Base-by-base conservation (phyloP, 2,329 filamentous ascomycete genomes). In the Cordyceps fumosorosea region DNA sequence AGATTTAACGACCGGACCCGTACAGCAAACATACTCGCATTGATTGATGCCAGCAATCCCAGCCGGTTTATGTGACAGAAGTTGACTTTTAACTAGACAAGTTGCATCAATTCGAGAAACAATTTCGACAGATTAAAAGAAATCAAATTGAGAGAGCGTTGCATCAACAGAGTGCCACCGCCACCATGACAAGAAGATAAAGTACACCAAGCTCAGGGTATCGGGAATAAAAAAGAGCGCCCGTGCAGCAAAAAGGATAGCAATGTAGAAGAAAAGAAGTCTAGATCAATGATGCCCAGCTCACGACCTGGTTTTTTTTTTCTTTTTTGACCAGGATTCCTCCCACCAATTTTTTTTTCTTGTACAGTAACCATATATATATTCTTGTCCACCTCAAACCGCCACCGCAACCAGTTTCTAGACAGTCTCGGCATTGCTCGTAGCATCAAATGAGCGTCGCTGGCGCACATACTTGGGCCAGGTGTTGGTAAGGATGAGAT, bases 401-500 rank as follows among this genome's bases (percentile, higher is more conserved):
- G 37, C 37, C n/a, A 18, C 16, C 18, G 37, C 7, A 7, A 52
- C 48, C 45, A 3, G 20, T 7, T 44, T 45, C 29, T 53, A 63
- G 26, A 63, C 62, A 52, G 62, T 60, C 40, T 61, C 62, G 26
- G 37, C 56, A 42, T 29, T 56, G 50, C 56, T 63, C n/a, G 62
- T 45, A 24, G 62, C 62, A 48, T 63, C 62, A 40, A 63, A 75
- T n/a, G 68, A 67, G 40, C 73, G 67, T 54, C 73, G 67, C 56
- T 80, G 78, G 63, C 72, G 76, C 63, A 84, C 78, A 65, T 81
- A 86, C 69, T 84, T 84, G 42, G 82, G 82, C 87, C 87, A 89
- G 0, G 87, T 89, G 70, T 89, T 89, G 16, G 85, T 88, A 60
- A 89, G 74, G 2, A 89, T 85, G 8, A 89, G 78, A 64, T 88